Conservation (phyloP, 2,329 filamentous ascomycete genomes). For the Aspergillus vadensis region DNA sequence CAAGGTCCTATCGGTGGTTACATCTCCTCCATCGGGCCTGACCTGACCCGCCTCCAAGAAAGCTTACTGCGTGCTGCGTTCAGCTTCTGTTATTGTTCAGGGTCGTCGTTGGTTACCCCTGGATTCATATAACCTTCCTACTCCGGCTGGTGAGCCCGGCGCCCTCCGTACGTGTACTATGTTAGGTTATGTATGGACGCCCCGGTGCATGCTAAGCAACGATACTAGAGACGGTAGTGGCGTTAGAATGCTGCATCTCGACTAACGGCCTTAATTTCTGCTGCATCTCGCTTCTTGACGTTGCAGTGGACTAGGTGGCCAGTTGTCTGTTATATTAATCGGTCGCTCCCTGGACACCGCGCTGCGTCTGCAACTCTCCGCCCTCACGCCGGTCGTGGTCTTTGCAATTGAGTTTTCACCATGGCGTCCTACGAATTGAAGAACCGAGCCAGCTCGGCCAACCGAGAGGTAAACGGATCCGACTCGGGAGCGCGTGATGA, state of each 20-base stretch:
- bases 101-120: neutral
- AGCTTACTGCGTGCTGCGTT: neutral
- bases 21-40: neutral
- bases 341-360: neutral
- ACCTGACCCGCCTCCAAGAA: neutral
- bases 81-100: neutral
- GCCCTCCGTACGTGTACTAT: neutral
- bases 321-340: neutral
- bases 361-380: neutral
- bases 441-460: neutral
- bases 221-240: neutral
- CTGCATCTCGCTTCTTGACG: neutral
- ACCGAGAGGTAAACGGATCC: neutral
- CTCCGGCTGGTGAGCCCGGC: neutral
- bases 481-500: constrained; percentile 12
- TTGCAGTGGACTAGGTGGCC: neutral
- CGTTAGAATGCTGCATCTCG: neutral
- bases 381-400: neutral
- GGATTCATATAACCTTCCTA: neutral
- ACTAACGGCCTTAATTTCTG: neutral
- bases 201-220: neutral
- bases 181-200: neutral
- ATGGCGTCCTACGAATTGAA: constrained; percentile 15
- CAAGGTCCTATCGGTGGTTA: too few relatives aligned
- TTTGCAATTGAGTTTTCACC: neutral